Percentiles rank a stretch among this genome's conserved stretches.
These are phyloP conservation scores for Candida suzukii DNA, from an alignment of 805 yeast species.

Conservation along the genomic window DNA sequence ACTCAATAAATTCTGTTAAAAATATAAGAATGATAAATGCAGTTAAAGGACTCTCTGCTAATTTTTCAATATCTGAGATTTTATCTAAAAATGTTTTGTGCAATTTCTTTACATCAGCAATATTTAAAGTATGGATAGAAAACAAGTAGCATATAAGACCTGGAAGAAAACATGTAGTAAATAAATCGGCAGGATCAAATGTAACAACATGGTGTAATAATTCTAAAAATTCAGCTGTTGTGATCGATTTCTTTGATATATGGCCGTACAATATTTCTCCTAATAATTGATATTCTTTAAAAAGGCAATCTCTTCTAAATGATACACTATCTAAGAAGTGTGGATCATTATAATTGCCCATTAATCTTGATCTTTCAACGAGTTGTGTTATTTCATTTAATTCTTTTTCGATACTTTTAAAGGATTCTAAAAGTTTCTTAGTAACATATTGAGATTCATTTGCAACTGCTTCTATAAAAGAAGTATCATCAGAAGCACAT, in stretches of 20 bases:
- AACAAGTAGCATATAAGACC: constrained; percentile 41
- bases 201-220: constrained; percentile 39
- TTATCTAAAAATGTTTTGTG: constrained; percentile 32
- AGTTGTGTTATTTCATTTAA: constrained; percentile 46
- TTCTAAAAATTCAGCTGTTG: constrained; percentile 26
- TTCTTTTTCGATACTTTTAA: constrained; percentile 50
- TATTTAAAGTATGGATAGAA: constrained; percentile 27
- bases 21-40: constrained; percentile 45
- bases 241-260: constrained; percentile 29
- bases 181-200: constrained; percentile 53
- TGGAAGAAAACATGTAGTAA: constrained; percentile 61
- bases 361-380: constrained; percentile 44
- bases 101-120: constrained; percentile 29
- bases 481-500: constrained; percentile 15
- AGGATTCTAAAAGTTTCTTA: constrained; percentile 43
- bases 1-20: constrained; percentile 50
- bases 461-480: not conserved
- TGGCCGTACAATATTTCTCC: constrained; percentile 58
- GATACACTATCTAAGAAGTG: constrained; percentile 41
- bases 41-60: constrained; percentile 41
- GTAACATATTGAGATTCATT: constrained; percentile 21
- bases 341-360: constrained; percentile 40
- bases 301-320: constrained; percentile 56
- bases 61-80: constrained; percentile 29
- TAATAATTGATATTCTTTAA: constrained; percentile 62